Conservation (phyloP, 73 alveolate genomes). For the Symbiodinium pilosum region DNA sequence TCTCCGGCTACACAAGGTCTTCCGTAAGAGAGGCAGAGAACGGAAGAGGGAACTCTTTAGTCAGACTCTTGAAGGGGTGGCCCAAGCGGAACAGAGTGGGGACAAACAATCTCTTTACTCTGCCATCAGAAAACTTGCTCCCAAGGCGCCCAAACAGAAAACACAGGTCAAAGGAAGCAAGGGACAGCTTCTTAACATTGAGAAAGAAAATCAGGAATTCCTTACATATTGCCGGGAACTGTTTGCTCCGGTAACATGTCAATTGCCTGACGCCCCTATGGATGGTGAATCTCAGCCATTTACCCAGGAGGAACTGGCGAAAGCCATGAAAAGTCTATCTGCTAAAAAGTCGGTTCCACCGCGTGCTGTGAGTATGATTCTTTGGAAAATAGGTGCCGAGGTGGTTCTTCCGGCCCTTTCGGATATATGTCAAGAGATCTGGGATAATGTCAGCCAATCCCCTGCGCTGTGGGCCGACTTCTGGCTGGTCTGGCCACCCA, state of each 20-base stretch:
- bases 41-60: too few species aligned
- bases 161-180: background rate
- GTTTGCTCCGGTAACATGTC: background rate
- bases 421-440: background rate
- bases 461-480: too few species aligned
- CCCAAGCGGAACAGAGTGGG: too few species aligned
- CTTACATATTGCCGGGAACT: background rate
- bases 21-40: too few species aligned
- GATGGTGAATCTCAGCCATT: background rate
- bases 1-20: too few species aligned
- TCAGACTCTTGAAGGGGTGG: too few species aligned
- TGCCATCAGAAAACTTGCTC: background rate
- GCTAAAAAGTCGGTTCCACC: background rate
- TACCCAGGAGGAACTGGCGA: too few species aligned
- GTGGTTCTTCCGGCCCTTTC: background rate
- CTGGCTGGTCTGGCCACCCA: background rate
- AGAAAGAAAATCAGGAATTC: background rate
- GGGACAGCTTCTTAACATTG: background rate
- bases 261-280: background rate
- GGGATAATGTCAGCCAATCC: background rate
- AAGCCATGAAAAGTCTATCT: too few species aligned
- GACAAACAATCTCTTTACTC: background rate
- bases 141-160: background rate
- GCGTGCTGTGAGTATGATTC: background rate
- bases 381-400: background rate